Evolutionary conservation across 2,329 filamentous ascomycete genomes (phyloP), one percentile per base, ranked within the genome.

Genomic region (Nigrospora sphaerica): DNA sequence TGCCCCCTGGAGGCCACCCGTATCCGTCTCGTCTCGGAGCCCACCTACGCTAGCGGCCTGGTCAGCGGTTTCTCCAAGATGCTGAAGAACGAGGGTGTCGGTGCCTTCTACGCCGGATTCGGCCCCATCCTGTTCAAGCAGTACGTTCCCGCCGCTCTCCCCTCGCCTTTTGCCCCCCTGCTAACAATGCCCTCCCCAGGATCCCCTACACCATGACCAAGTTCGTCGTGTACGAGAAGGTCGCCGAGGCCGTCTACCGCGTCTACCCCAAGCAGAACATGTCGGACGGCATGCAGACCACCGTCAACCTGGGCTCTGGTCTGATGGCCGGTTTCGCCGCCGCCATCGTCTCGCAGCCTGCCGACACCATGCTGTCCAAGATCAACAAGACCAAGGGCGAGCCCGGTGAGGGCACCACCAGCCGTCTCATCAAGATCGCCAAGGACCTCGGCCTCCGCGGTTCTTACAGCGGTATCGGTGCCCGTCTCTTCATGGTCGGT

Each of bases 201-300:
- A 80, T 88, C 56, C 85, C 85, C 51, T 88, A 88, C 77, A 88
- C 85, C 65, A 86, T 88, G 81, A 74, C 84, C 75, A 88, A 88
- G 73, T 88, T 88, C 74, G 85, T 86, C 66, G 84, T 86, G 59
- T 88, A 80, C 75, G 85, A 88, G 73, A 87, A 86, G 75, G 81
- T 85, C 57, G 73, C 78, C 56, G 85, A 88, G 71, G 60, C 72
- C 53, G 65, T 84, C 70, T 87, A 78, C 74, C 65, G 68, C 57
- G 53, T 62, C 44, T 62, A 83, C 60, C 80, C 85, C 75, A 87
- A 86, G 77, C 67, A 59, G 41, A 72, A 69, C 50, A 72, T 81
- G 60, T 80, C 78, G 57, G 69, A 74, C 59, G 74, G 74, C 58
- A 72, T 73, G 60, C 83, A 86, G 72, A 88, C 85, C 55, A 69